A percentile compares a stretch with the other conserved stretches of the same genome.
Evolutionary conservation across 352 stramenopile genomes (phyloP).

Genomic region (Achlya hypogyna): DNA sequence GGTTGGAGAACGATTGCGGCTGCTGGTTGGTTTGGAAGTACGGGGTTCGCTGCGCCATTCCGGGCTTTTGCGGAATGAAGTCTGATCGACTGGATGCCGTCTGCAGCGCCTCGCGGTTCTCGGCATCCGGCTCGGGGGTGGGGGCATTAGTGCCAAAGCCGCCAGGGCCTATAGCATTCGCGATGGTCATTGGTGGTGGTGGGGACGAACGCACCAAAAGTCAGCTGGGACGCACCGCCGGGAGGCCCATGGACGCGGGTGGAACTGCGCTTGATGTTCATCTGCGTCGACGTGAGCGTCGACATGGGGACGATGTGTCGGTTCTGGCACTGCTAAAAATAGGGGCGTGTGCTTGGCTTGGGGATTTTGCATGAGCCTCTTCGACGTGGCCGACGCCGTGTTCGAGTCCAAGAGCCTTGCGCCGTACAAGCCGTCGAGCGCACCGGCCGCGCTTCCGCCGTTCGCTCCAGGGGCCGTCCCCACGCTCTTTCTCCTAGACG

Average conservation of each 20-base stretch:
- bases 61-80: constrained; percentile 23
- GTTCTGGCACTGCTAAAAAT: background rate
- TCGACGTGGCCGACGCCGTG: constrained; percentile 14
- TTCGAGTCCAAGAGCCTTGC: background rate
- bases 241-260: constrained; percentile 61
- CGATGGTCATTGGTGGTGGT: constrained; percentile 19
- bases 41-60: constrained; percentile 16
- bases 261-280: constrained; percentile 70
- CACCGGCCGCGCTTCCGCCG: background rate
- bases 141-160: constrained; percentile 47
- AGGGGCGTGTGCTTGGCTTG: background rate
- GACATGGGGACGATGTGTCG: constrained; percentile 33
- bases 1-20: constrained; percentile 2
- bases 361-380: background rate
- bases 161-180: constrained; percentile 24
- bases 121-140: constrained; percentile 19
- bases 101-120: background rate
- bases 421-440: background rate
- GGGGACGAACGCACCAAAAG: constrained; percentile 37
- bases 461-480: background rate
- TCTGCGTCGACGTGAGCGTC: constrained; percentile 63
- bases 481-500: constrained; percentile 16
- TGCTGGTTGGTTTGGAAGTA: constrained; percentile 9
- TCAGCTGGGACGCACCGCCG: constrained; percentile 52
- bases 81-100: background rate